Evolutionary conservation across 805 yeast genomes (phyloP), one percentile per base, ranked within the genome.

Genomic region (Kluyveromyces starmeri): DNA sequence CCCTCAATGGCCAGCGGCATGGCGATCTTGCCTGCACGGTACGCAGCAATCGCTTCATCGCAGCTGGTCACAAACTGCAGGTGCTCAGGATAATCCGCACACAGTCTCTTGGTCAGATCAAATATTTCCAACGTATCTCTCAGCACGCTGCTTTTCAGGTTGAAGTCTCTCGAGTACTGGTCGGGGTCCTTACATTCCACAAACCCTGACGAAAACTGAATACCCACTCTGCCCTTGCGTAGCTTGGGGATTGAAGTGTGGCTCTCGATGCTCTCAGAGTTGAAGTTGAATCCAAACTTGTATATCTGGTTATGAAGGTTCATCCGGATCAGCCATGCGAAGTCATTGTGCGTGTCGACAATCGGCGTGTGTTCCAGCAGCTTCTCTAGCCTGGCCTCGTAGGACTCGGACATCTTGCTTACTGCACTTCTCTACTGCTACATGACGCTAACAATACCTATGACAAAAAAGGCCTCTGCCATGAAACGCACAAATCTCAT

Each of bases 81-180:
- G 17, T 58, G 49, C 3, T 55, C 50, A 0, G 69, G 55, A 42
- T 67, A 67, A 37, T 60, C 62, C 4, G 56, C 53, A 3, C 67
- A 66, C 19, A 71, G 45, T 40, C 76, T 53, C 42, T 64, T 63
- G 4, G 65, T 60, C 5, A 70, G 68, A 47, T 71, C 78, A 27
- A 71, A 68, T 45, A 69, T 75, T 42, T 71, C 78, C 41, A 71
- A 32, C 1, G 76, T 70, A 47, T 71, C 76, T 40, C 76, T 52
- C 2, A 71, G 75, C 4, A 64, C 64, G 27, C 57, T 50, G 38
- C 61, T 66, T 20, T 65, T 55, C 38, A 50, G 50, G 46, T 69
- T 65, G 52, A 70, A 71, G 43, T 70, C 70, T 31, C 59, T 60
- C 34, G 62, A 67, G 4, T 61, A 46, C 30, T 50, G 50, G 38